These are phyloP conservation scores for Rhodamnia argentea DNA, from an alignment of 345 rosid species.

Conservation along the genomic window DNA sequence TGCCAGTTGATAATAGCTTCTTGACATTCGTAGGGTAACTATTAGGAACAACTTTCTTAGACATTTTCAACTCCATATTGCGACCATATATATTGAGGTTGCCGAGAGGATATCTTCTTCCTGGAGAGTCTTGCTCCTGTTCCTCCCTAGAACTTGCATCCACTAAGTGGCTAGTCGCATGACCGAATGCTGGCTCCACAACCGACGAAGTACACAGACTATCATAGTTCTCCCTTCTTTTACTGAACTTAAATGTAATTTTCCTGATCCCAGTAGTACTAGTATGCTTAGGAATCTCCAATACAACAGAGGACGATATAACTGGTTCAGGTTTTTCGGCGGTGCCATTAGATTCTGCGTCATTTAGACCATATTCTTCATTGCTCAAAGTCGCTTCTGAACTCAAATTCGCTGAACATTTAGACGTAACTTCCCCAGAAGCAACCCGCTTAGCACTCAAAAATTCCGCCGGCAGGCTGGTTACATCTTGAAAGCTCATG, in stretches of 20 bases:
- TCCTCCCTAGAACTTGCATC: not conserved
- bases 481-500: conserved; percentile 34
- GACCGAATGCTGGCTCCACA: conserved; percentile 7
- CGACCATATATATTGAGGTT: conserved; percentile 24
- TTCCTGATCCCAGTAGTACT: conserved; percentile 79
- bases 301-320: conserved; percentile 44
- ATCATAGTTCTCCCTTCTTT: conserved; percentile 48
- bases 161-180: not conserved
- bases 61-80: conserved; percentile 50
- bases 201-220: not conserved
- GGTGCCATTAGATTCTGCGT: conserved; percentile 6
- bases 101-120: conserved; percentile 11
- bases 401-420: conserved; percentile 30
- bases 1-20: conserved; percentile 62
- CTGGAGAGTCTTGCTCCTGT: conserved; percentile 3
- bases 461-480: conserved; percentile 33
- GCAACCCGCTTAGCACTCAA: conserved; percentile 15
- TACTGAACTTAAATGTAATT: conserved; percentile 77
- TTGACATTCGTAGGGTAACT: conserved; percentile 70
- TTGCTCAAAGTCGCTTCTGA: conserved; percentile 47
- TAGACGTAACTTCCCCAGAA: conserved; percentile 27
- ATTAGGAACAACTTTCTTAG: conserved; percentile 62
- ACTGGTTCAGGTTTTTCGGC: conserved; percentile 17
- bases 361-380: conserved; percentile 32
- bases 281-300: conserved; percentile 82